Percentiles rank a stretch among this genome's conserved stretches.
These are phyloP conservation scores for Arabidopsis arenosa DNA, from an alignment of 345 rosid genomes.

Conservation along the genomic window DNA sequence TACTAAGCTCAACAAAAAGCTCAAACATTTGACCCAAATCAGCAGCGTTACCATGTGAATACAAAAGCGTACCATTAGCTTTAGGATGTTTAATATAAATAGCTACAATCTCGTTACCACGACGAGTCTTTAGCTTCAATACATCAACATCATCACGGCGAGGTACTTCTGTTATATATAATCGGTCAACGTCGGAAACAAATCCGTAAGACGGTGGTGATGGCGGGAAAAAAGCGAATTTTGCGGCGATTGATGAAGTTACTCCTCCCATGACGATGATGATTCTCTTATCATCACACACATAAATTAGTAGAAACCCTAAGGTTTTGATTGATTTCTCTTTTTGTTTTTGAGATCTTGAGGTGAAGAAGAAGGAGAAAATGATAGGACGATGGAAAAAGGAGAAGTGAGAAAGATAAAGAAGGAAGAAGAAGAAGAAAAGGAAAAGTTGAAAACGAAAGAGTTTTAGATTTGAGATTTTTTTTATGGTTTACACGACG, in stretches of 20 bases:
- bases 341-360: conserved; percentile 40
- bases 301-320: conserved; percentile 38
- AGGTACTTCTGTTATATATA: conserved; percentile 65
- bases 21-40: conserved; percentile 98
- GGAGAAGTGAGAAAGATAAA: conserved; percentile 8
- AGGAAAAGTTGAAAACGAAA: conserved; percentile 28
- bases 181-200: conserved; percentile 54
- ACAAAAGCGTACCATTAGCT: conserved; percentile 79
- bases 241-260: conserved; percentile 94
- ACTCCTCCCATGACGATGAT: conserved; percentile 80
- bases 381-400: conserved; percentile 17
- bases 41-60: conserved; percentile 99
- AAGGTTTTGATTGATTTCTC: not conserved
- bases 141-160: conserved; percentile 75
- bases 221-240: conserved; percentile 99
- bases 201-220: conserved; percentile 76
- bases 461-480: conserved; percentile 10
- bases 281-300: conserved; percentile 37
- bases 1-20: conserved; percentile 85
- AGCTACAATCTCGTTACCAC: conserved; percentile 91
- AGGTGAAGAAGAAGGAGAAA: conserved; percentile 12
- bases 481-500: not conserved
- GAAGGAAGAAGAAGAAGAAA: conserved; percentile 3
- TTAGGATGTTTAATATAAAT: conserved; percentile 77
- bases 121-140: conserved; percentile 75